phyloP scores from a whole-genome alignment of 805 yeast genomes.

The Cyberlindnera mrakii region DNA sequence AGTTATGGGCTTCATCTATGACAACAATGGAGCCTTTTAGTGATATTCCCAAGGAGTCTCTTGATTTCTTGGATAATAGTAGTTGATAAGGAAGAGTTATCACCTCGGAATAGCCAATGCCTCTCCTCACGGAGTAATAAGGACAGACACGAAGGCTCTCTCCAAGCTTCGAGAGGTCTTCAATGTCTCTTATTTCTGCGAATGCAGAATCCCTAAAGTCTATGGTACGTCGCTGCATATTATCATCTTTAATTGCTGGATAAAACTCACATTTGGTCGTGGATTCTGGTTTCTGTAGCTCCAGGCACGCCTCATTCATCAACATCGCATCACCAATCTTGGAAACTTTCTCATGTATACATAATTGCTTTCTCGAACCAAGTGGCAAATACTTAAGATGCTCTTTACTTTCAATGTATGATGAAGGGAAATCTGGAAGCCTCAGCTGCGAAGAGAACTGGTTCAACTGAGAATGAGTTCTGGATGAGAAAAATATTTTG shows the following conservation, averaged over 20 bases:
- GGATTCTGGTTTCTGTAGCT: conserved; percentile 44
- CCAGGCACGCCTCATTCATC: conserved; percentile 78
- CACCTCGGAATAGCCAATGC: conserved; percentile 58
- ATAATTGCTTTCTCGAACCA: conserved; percentile 81
- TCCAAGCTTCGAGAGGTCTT: conserved; percentile 66
- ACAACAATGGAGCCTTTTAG: conserved; percentile 63
- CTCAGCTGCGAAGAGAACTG: conserved; percentile 74
- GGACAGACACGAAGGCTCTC: conserved; percentile 59
- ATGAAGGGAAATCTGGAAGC: conserved; percentile 58
- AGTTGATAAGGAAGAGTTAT: conserved; percentile 84
- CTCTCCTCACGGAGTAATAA: conserved; percentile 65
- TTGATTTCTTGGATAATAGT: conserved; percentile 51
- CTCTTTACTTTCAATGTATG: conserved; percentile 42
- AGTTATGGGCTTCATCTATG: conserved; percentile 90
- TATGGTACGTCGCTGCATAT: conserved; percentile 22
- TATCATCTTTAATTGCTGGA: conserved; percentile 27
- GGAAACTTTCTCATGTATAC: conserved; percentile 63
- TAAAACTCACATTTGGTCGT: conserved; percentile 35
- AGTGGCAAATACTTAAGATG: conserved; percentile 62
- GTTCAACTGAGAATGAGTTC: conserved; percentile 85
- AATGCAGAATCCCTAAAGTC: conserved; percentile 44
- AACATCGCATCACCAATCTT: conserved; percentile 40
- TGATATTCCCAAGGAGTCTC: conserved; percentile 54
- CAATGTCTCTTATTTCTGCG: conserved; percentile 52
- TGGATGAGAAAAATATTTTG: conserved; percentile 65